Percentiles rank a stretch among this genome's conserved stretches.
Evolutionary conservation across 2,329 filamentous ascomycete genomes (phyloP).

Genomic region (Volutella citrinella): DNA sequence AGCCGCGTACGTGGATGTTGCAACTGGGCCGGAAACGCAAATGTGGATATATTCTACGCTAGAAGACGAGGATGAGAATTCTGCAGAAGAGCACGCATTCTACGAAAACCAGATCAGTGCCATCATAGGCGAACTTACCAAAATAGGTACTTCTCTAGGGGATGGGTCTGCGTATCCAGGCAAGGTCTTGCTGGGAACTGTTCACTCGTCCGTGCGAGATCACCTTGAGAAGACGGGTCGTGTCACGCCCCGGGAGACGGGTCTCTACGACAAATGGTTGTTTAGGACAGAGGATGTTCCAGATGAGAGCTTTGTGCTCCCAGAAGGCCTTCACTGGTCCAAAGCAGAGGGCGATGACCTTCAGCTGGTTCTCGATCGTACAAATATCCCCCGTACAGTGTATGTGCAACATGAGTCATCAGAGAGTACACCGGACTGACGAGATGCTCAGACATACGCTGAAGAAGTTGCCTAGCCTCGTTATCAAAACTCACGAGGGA

Average conservation of each 20-base stretch:
- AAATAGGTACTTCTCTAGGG: conserved; percentile 23
- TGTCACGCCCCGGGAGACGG: conserved; percentile 24
- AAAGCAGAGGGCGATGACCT: conserved; percentile 50
- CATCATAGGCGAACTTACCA: conserved; percentile 28
- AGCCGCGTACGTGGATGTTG: conserved; percentile 60
- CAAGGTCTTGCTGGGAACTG: conserved; percentile 35
- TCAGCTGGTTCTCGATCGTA: conserved; percentile 50
- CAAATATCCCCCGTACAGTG: conserved; percentile 54
- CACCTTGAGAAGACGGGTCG: conserved; percentile 24
- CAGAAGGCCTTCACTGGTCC: conserved; percentile 54
- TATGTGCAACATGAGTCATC: too few species aligned
- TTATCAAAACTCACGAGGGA: conserved; percentile 43
- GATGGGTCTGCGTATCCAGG: conserved; percentile 17
- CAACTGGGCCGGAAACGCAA: conserved; percentile 60
- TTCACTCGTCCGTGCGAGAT: conserved; percentile 28
- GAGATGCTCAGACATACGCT: conserved; percentile 44
- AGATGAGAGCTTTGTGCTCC: conserved; percentile 28
- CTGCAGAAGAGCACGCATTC: conserved; percentile 6
- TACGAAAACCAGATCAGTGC: conserved; percentile 33
- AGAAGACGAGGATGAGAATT: conserved; percentile 31
- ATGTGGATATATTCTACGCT: conserved; percentile 59
- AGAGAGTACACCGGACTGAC: too few species aligned
- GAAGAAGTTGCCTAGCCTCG: conserved; percentile 42
- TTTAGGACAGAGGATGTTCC: conserved; percentile 49
- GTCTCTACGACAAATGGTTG: conserved; percentile 55